These are phyloP conservation scores for Phytopythium boreale DNA, from an alignment of 352 stramenopile genomes.

Conservation along the genomic window DNA sequence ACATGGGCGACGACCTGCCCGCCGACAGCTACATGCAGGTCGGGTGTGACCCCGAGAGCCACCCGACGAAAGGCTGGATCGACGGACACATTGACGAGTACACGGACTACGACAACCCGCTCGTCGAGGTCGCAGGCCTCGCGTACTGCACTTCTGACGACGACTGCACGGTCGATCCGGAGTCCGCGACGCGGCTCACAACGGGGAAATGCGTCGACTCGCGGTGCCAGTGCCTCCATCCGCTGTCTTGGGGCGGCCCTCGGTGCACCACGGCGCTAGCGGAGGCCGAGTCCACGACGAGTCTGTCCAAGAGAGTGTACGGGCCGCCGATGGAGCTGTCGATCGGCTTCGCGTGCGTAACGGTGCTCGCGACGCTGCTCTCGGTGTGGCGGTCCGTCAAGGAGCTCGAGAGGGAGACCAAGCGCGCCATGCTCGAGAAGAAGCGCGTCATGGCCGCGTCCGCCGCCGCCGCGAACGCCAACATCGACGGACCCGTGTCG, in stretches of 20 bases:
- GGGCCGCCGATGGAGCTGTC: slow-evolving; percentile 28
- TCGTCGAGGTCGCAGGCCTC: slow-evolving; percentile 32
- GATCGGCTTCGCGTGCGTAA: slow-evolving; percentile 22
- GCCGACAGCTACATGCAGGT: slow-evolving; percentile 49
- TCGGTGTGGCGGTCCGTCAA: slow-evolving; percentile 31
- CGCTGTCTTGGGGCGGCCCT: slow-evolving; percentile 39
- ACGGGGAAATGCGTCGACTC: slow-evolving; percentile 43
- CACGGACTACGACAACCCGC: slow-evolving; percentile 44
- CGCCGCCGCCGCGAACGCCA: slow-evolving; percentile 18
- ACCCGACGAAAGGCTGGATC: slow-evolving; percentile 63
- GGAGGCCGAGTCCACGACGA: background rate
- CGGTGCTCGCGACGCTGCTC: slow-evolving; percentile 30
- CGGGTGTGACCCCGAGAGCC: slow-evolving; percentile 39
- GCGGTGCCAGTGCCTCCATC: slow-evolving; percentile 39
- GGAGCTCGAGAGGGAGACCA: background rate
- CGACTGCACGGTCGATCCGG: slow-evolving; percentile 41
- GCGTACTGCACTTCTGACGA: slow-evolving; percentile 40
- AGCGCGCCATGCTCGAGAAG: background rate
- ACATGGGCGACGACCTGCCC: slow-evolving; percentile 30
- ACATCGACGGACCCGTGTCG: slow-evolving; percentile 33
- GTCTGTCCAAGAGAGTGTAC: slow-evolving; percentile 18
- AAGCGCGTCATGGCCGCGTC: slow-evolving; percentile 14
- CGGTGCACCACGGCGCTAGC: slow-evolving; percentile 6
- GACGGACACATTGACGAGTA: slow-evolving; percentile 53
- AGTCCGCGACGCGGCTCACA: slow-evolving; percentile 14